Evolutionary conservation across 495 filamentous ascomycete genomes (phyloP).

Genomic region (Neurospora sp.): DNA sequence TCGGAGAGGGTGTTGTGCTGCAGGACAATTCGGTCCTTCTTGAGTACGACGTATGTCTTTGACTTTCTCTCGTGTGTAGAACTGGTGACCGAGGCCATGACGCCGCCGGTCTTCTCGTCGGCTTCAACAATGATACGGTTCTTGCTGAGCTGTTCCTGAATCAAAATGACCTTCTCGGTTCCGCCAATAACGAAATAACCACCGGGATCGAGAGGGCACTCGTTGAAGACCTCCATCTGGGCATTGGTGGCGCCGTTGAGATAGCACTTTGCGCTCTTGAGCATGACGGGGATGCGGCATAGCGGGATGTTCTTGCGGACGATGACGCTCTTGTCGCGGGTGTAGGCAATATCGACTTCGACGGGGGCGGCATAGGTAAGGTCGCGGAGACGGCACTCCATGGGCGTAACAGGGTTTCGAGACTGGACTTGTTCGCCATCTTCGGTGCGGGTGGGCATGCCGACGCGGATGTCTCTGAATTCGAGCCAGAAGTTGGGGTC

Average conservation of each 20-base stretch:
- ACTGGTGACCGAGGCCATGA: conserved; percentile 96
- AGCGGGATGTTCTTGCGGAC: conserved; percentile 63
- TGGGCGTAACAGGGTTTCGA: conserved; percentile 64
- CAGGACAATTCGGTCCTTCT: conserved; percentile 81
- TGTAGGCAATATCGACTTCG: conserved; percentile 78
- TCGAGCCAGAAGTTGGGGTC: conserved; percentile 80
- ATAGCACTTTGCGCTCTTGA: conserved; percentile 87
- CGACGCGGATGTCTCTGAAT: conserved; percentile 82
- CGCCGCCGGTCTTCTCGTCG: conserved; percentile 77
- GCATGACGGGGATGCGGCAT: conserved; percentile 90
- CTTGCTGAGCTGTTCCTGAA: conserved; percentile 97
- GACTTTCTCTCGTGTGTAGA: conserved; percentile 95
- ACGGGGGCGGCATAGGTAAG: conserved; percentile 93
- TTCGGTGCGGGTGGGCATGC: conserved; percentile 64
- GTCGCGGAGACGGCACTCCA: conserved; percentile 91
- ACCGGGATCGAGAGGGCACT: conserved; percentile 91
- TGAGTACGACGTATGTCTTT: conserved; percentile 87
- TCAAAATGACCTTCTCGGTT: conserved; percentile 93
- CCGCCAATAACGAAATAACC: conserved; percentile 88
- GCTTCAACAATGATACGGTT: conserved; percentile 96
- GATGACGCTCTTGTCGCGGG: conserved; percentile 61
- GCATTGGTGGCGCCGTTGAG: conserved; percentile 67
- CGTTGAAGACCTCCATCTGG: conserved; percentile 78
- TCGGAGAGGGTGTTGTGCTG: conserved; percentile 90
- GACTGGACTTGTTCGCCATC: conserved; percentile 46